Evolutionary conservation across 495 filamentous ascomycete genomes (phyloP).

Genomic region (Penicillium macrosclerotiorum): DNA sequence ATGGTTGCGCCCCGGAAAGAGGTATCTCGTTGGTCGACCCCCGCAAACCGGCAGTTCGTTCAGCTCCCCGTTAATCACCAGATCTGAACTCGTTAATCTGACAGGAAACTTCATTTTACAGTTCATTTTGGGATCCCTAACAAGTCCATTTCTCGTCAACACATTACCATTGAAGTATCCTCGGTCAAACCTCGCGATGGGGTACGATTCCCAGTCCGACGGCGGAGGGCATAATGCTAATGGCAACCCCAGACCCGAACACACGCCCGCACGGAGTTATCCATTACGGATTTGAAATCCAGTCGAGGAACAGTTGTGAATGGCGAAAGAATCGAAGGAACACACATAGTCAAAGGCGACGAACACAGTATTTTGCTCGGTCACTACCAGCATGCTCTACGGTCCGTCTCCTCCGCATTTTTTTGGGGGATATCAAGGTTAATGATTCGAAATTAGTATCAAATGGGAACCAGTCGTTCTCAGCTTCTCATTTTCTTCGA

Average conservation of each 20-base stretch:
- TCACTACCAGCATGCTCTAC: constrained; percentile 53
- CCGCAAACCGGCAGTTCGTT: constrained; percentile 46
- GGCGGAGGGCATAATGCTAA: constrained; percentile 13
- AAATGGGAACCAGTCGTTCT: constrained; percentile 79
- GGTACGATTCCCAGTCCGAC: constrained; percentile 43
- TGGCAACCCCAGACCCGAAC: constrained; percentile 38
- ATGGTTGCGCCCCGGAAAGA: constrained; percentile 80
- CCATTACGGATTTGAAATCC: constrained; percentile 66
- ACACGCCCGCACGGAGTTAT: constrained; percentile 60
- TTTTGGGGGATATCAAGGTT: not conserved
- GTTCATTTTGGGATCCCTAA: constrained; percentile 59
- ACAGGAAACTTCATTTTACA: constrained; percentile 24
- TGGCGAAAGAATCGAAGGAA: constrained; percentile 61
- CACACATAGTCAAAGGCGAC: constrained; percentile 46
- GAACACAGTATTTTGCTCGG: constrained; percentile 68
- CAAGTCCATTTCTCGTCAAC: constrained; percentile 83
- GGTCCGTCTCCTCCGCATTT: constrained; percentile 27
- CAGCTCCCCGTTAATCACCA: not conserved
- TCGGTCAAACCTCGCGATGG: constrained; percentile 65
- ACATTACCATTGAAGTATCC: constrained; percentile 74
- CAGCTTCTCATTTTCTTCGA: constrained; percentile 77
- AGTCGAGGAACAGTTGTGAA: constrained; percentile 80
- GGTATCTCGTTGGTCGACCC: constrained; percentile 73
- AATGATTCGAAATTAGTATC: constrained; percentile 51
- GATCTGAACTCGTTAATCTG: too few relatives aligned